These are phyloP conservation scores for Venturiaceae sp. DNA, from an alignment of 2,329 filamentous ascomycete genomes.

Conservation along the genomic window DNA sequence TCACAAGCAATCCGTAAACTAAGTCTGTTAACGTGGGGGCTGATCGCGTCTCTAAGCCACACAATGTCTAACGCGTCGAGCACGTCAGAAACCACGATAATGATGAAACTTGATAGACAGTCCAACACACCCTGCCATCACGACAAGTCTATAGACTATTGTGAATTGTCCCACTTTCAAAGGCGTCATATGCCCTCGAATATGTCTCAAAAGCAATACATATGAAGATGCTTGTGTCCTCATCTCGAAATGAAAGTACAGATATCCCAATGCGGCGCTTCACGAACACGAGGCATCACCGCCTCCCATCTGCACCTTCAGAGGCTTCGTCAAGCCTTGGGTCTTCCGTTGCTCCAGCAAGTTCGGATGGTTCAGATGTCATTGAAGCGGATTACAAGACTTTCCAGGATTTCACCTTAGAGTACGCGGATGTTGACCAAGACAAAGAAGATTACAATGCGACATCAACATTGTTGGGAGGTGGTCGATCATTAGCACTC, in stretches of 20 bases:
- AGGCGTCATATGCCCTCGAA: neutral
- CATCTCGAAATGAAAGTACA: neutral
- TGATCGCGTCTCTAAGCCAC: neutral
- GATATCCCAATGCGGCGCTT: neutral
- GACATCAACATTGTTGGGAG: neutral
- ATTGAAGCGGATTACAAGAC: neutral
- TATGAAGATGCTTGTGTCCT: neutral
- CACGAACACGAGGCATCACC: neutral
- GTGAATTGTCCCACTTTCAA: neutral
- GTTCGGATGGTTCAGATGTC: neutral
- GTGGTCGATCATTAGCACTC: neutral
- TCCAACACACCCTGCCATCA: neutral
- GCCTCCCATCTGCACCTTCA: neutral
- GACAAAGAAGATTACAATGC: neutral
- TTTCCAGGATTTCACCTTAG: neutral
- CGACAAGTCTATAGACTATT: neutral
- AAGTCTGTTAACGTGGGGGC: too few species aligned
- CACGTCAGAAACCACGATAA: neutral
- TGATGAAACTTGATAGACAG: neutral
- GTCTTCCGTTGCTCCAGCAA: neutral
- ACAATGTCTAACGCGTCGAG: neutral
- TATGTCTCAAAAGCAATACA: neutral
- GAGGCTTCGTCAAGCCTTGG: neutral
- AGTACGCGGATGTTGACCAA: neutral
- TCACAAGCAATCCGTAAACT: too few species aligned